phyloP scores from a whole-genome alignment of 257 asterid genomes.

The Solanum ossicruentum region DNA sequence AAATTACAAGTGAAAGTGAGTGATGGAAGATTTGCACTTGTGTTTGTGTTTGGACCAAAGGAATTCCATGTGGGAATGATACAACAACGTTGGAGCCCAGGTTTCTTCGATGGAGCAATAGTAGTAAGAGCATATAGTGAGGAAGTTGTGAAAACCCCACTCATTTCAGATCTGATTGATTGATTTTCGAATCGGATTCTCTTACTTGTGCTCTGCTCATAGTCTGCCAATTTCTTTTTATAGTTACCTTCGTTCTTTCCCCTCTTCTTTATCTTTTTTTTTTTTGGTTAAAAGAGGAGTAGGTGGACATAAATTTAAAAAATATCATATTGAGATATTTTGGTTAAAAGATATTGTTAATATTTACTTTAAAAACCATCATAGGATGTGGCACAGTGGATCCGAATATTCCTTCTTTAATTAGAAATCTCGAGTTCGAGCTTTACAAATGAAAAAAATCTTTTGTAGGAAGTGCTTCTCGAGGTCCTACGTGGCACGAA shows the following conservation, averaged over 20 bases:
- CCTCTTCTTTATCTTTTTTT: neutral
- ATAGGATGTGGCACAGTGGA: too few relatives aligned
- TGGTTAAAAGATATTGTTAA: neutral
- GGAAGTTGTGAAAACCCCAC: neutral
- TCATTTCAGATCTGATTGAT: neutral
- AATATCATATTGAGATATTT: too few relatives aligned
- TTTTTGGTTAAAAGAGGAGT: neutral
- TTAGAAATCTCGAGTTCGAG: too few relatives aligned
- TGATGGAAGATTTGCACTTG: neutral
- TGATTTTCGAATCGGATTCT: neutral
- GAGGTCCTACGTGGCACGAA: too few relatives aligned
- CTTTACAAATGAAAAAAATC: too few relatives aligned
- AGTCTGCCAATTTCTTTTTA: neutral
- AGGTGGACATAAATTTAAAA: neutral
- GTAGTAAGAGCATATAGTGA: neutral
- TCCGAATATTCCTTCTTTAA: accelerated
- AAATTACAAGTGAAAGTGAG: neutral
- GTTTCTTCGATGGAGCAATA: neutral
- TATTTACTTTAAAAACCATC: neutral
- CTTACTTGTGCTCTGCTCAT: neutral
- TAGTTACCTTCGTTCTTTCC: neutral
- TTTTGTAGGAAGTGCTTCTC: too few relatives aligned
- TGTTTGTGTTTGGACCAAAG: neutral
- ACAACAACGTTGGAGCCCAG: neutral
- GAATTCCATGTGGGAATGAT: neutral